Base-by-base conservation (phyloP, 106 monocot species). In the Phalaenopsis aphrodite region DNA sequence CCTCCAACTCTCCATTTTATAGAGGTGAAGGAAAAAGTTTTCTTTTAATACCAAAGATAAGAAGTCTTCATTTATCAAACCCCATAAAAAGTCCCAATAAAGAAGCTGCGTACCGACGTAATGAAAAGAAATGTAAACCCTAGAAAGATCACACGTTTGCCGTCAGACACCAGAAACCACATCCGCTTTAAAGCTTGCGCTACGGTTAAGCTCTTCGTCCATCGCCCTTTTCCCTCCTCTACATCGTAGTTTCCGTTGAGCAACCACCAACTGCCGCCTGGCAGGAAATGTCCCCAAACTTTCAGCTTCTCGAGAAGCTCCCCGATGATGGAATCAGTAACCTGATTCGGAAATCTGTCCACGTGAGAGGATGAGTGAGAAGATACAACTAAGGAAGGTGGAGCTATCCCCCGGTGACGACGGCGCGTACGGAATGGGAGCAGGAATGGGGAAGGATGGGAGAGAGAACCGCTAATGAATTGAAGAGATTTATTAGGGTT, bases 241-340 rank as follows among this genome's bases (percentile, higher is more conserved):
- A 55, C 74, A 18, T 80, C 56, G 15, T 82, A 81, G 45, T 43
- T 23, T 47, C 42, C 56, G 6, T 79, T 75, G 21, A 88, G 85
- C 39, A 71, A 84, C 91, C 86, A 88, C 92, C 85, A 92, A 74
- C 66, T 85, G 16, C 92, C 92, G 55, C 89, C 89, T 41, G 87
- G 82, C 48, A 75, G 73, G 57, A 79, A 75, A 42, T 76, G 8
- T 36, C 49, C 6, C 76, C 76, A 76, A 49, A 82, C 80, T 37
- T 72, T 56, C 58, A 92, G 58, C 84, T 82, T 83, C 61, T 83
- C 78, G n/a, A 84, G 79, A 79, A 56, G 16, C 81, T 82, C 19
- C 66, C 69, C 4, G n/a, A 79, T 52, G 42, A 8, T 30, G 42
- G 77, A 19, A 48, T 17, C 52, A 36, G 74, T 74, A 18, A 19